Conservation (phyloP, 257 asterid genomes). For the Fraxinus americana region DNA sequence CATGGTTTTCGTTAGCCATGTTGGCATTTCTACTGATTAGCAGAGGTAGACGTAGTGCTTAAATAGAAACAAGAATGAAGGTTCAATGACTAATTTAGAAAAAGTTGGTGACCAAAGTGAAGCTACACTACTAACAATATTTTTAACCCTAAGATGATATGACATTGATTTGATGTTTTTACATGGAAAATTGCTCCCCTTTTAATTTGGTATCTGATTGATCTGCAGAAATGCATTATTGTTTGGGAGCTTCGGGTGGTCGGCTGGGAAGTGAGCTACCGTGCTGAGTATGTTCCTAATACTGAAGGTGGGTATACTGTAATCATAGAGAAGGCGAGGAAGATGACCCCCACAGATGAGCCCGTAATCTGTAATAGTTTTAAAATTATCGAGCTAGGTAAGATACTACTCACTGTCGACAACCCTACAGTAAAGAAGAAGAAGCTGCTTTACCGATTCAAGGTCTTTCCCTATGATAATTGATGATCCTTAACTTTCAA, state of each 20-base stretch:
- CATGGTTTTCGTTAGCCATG: not conserved
- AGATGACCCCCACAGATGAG: constrained; percentile 61
- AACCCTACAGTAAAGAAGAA: constrained; percentile 84
- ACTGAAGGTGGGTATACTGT: constrained; percentile 57
- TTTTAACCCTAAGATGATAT: not conserved
- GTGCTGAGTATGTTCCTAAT: constrained; percentile 78
- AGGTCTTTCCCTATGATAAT: constrained; percentile 49
- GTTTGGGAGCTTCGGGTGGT: constrained; percentile 94
- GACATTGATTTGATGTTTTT: not conserved
- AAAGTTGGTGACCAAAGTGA: not conserved
- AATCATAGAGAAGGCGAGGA: constrained; percentile 72
- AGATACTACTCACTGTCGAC: constrained; percentile 70
- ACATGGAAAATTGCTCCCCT: not conserved
- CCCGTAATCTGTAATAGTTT: constrained; percentile 63
- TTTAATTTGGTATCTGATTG: constrained; percentile 12
- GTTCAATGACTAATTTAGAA: not conserved
- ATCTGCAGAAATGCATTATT: constrained; percentile 65
- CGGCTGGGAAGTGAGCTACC: constrained; percentile 92
- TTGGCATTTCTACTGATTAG: not conserved
- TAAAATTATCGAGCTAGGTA: constrained; percentile 70
- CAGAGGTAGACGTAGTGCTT: not conserved
- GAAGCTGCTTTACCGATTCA: constrained; percentile 78
- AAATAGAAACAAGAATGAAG: not conserved
- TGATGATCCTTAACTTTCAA: constrained; percentile 12
- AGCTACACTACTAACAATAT: not conserved